phyloP scores from a whole-genome alignment of 352 stramenopile genomes.

The Pythium diclinum region DNA sequence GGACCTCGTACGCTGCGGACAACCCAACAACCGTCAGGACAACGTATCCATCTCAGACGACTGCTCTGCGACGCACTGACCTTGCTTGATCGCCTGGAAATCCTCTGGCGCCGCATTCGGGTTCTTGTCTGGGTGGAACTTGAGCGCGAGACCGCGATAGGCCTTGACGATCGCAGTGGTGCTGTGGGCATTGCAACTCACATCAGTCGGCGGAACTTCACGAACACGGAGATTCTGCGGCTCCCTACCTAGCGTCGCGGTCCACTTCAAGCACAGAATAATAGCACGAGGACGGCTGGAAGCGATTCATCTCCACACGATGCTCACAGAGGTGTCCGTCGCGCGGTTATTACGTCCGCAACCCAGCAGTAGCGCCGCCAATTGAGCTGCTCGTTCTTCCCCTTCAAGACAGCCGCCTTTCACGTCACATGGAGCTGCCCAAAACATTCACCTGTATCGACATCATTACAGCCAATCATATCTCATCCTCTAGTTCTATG shows the following conservation, averaged over 20 bases:
- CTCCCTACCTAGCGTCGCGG: conserved; percentile 43
- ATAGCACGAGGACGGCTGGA: conserved; percentile 40
- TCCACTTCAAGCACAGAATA: conserved; percentile 71
- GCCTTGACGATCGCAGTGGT: conserved; percentile 93
- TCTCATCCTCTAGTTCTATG: too few species aligned
- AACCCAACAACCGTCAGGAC: neutral
- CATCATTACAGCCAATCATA: conserved; percentile 22
- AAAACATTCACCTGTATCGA: conserved; percentile 5
- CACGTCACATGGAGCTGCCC: conserved; percentile 23
- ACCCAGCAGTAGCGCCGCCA: neutral
- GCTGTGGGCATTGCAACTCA: conserved; percentile 33
- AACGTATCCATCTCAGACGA: neutral
- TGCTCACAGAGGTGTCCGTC: neutral
- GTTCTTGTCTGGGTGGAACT: conserved; percentile 98
- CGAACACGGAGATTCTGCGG: neutral
- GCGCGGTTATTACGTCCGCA: neutral
- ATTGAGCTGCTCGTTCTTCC: conserved; percentile 2
- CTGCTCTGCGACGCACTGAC: conserved; percentile 13
- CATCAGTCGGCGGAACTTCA: neutral
- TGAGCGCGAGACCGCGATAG: conserved; percentile 92
- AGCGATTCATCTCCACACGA: conserved; percentile 14
- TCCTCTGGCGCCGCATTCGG: conserved; percentile 81
- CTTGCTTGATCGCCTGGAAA: conserved; percentile 83
- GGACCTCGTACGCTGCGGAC: conserved; percentile 59
- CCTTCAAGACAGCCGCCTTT: conserved; percentile 17